These are phyloP conservation scores for Colletotrichum sublineola DNA, from an alignment of 2,329 filamentous ascomycete species.

Conservation along the genomic window DNA sequence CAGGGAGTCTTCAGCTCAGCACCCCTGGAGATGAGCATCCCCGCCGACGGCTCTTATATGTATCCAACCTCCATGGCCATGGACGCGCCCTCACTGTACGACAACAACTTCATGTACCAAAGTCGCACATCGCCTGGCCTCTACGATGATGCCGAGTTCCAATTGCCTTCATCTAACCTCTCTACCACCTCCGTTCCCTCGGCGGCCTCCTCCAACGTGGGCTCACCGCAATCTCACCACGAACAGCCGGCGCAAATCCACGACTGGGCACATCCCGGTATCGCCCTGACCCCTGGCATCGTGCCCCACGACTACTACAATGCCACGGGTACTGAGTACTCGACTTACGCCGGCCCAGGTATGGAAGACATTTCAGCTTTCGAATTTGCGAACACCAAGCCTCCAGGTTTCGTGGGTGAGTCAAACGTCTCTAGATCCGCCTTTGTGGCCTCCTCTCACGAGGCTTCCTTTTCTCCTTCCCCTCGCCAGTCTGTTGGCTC, in stretches of 20 bases:
- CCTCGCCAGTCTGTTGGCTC: slow-evolving; percentile 44
- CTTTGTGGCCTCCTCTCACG: slow-evolving; percentile 39
- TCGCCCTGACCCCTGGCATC: slow-evolving; percentile 74
- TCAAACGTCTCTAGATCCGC: slow-evolving; percentile 55
- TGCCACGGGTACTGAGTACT: slow-evolving; percentile 67
- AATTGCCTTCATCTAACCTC: slow-evolving; percentile 67
- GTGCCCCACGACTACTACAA: slow-evolving; percentile 69
- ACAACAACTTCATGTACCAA: slow-evolving; percentile 61
- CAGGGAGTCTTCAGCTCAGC: slow-evolving; percentile 57
- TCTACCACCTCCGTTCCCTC: slow-evolving; percentile 74
- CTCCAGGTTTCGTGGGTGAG: slow-evolving; percentile 69
- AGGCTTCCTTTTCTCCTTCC: slow-evolving; percentile 47
- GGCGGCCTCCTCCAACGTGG: slow-evolving; percentile 75
- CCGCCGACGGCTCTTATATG: slow-evolving; percentile 60
- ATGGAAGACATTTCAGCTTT: slow-evolving; percentile 65
- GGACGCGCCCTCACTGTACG: slow-evolving; percentile 62
- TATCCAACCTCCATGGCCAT: slow-evolving; percentile 60
- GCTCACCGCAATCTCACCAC: slow-evolving; percentile 75
- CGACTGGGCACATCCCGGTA: slow-evolving; percentile 69
- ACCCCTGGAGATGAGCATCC: slow-evolving; percentile 62
- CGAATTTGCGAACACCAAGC: slow-evolving; percentile 63
- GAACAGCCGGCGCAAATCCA: slow-evolving; percentile 69
- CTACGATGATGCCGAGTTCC: slow-evolving; percentile 66
- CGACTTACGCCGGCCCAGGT: slow-evolving; percentile 61
- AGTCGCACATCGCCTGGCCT: slow-evolving; percentile 62